Base-by-base conservation (phyloP, 2,329 filamentous ascomycete genomes). In the Cladorrhinum sp. region DNA sequence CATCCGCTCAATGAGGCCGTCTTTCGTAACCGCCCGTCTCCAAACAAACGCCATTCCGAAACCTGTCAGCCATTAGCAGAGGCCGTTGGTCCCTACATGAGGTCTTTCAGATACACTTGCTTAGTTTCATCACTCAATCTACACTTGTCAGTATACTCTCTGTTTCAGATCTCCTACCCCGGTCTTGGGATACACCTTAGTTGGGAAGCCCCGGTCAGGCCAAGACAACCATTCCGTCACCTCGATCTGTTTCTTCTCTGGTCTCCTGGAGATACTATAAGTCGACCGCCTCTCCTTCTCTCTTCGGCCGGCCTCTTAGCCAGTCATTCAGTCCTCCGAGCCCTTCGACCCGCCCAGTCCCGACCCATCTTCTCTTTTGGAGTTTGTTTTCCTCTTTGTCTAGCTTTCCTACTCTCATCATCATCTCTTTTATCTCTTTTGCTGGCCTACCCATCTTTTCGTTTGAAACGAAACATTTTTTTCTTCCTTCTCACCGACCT, bases 1-100 rank as follows among this genome's bases (percentile, higher is more conserved):
- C 65, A 64, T 64, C 64, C 66, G 63, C 61, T 57, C 54, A 60
- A 62, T 60, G 62, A 54, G 68, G 66, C 65, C 70, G 63, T 62
- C 64, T 45, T 68, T 72, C 65, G 68, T 80, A 79, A 73, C 78
- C 78, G 77, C 78, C 78, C 75, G 68, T 69, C 73, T 73, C 72
- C 74, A 79, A 74, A 81, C 77, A 79, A 72, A 77, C 77, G 77
- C 78, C 76, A 74, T 76, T 69, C 70, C 72, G 68, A 73, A 69
- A 68, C 68, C 66, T 65, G 66, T 69, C 71, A 77, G 76, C 81
- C 81, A 84, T 83, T 84, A 77, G 79, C 76, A 74, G 74, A 71
- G 71, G 73, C 73, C 74, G 72, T 67, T 77, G 72, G 65, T 64
- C 69, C 64, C 66, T 68, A 72, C 68, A 74, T 75, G 73, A 71